Evolutionary conservation across 2,329 filamentous ascomycete genomes (phyloP).

Genomic region (Nakataea oryzae): DNA sequence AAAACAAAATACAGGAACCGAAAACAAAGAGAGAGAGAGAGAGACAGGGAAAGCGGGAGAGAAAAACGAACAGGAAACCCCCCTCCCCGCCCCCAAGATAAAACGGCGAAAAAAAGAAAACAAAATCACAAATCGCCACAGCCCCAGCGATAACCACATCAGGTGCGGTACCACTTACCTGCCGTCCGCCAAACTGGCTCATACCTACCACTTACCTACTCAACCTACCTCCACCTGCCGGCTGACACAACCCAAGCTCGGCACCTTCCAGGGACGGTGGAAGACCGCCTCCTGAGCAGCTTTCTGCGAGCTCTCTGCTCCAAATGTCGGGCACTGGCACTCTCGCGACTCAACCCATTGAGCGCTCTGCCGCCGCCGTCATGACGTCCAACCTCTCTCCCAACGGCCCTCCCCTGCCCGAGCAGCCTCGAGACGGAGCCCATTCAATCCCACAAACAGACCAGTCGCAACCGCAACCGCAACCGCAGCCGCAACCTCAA

Average conservation of each 20-base stretch:
- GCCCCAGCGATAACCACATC: not conserved
- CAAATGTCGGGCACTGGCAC: not conserved
- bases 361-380: not conserved
- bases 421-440: not conserved
- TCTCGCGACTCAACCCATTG: not conserved
- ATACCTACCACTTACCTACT: not conserved
- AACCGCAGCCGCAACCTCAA: not conserved
- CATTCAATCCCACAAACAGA: not conserved
- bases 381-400: slow-evolving; percentile 3
- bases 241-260: not conserved
- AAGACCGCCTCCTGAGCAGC: not conserved
- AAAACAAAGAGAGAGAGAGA: not conserved
- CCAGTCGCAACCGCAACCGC: not conserved
- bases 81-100: too few species aligned
- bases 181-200: too few species aligned
- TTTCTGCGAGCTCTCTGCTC: not conserved
- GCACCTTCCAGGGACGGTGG: not conserved
- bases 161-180: too few species aligned
- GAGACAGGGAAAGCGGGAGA: not conserved
- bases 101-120: not conserved
- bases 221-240: not conserved
- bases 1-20: too few species aligned
- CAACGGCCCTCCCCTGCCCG: not conserved
- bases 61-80: not conserved
- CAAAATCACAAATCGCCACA: not conserved